A percentile compares a stretch with the other conserved stretches of the same genome.
Conservation (phyloP, 345 rosid genomes). For the Orychophragmus violaceus region DNA sequence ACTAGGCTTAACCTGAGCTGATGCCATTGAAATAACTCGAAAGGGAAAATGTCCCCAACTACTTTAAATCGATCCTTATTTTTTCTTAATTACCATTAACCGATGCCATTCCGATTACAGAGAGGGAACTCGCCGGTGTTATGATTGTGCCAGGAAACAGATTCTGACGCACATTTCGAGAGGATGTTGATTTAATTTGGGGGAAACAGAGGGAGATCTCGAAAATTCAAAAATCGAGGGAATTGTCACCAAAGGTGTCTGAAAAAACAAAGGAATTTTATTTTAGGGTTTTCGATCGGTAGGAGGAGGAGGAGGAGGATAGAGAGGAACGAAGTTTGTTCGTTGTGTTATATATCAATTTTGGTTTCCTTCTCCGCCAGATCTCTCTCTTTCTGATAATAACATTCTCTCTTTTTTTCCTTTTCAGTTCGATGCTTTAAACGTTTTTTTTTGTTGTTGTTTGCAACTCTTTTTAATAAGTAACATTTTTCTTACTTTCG, state of each 20-base stretch:
- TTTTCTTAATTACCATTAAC: background rate
- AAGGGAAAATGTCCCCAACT: slow-evolving; percentile 18
- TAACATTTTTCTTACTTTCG: background rate
- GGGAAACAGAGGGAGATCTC: slow-evolving; percentile 1
- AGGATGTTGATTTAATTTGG: background rate
- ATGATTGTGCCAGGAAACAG: slow-evolving; percentile 1
- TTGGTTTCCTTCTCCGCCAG: slow-evolving; percentile 17
- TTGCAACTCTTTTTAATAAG: background rate
- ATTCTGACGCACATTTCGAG: slow-evolving; percentile 18
- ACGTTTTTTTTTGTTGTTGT: background rate
- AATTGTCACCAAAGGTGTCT: background rate
- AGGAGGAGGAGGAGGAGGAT: background rate
- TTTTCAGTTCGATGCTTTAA: background rate
- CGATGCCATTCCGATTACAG: background rate
- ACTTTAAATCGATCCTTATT: slow-evolving; percentile 7
- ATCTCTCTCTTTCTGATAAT: slow-evolving; percentile 17
- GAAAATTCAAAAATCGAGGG: slow-evolving; percentile 1
- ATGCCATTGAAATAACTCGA: slow-evolving; percentile 53
- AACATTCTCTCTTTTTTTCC: background rate
- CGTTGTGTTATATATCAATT: background rate
- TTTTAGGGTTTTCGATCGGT: slow-evolving; percentile 27
- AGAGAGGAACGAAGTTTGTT: background rate
- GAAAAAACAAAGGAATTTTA: background rate
- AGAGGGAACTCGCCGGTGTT: background rate
- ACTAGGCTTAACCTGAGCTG: slow-evolving; percentile 77